Percentiles rank a stretch among this genome's conserved stretches.
Evolutionary conservation across 2,329 filamentous ascomycete species (phyloP).

Genomic region (Venturia asperata): DNA sequence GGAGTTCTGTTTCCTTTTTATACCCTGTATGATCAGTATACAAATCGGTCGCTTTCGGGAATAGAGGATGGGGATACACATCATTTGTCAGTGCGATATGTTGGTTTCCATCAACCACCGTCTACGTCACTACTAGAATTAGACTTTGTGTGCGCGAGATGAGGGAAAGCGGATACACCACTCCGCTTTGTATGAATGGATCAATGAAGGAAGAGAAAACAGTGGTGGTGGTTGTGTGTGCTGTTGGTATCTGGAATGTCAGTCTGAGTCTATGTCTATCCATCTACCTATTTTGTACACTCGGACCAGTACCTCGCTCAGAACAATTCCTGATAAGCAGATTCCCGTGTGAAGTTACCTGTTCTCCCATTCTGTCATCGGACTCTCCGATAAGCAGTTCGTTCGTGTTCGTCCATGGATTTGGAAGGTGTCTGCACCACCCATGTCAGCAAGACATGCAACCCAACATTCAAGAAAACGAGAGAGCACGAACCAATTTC

Average conservation of each 20-base stretch:
- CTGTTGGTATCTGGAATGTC: too few relatives aligned
- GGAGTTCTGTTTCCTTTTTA: background rate
- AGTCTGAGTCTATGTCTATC: too few relatives aligned
- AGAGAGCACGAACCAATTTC: constrained; percentile 7
- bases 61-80: too few relatives aligned
- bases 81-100: background rate
- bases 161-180: too few relatives aligned
- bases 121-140: too few relatives aligned
- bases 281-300: background rate
- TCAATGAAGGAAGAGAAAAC: too few relatives aligned
- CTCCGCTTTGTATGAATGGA: too few relatives aligned
- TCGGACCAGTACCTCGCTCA: background rate
- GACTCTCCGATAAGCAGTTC: background rate
- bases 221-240: too few relatives aligned
- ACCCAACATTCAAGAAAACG: background rate
- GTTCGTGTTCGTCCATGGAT: background rate
- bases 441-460: background rate
- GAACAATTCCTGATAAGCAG: too few relatives aligned
- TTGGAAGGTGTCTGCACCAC: background rate
- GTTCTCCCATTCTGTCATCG: background rate
- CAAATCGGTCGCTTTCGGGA: background rate
- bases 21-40: constrained; percentile 1
- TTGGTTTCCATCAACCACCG: background rate
- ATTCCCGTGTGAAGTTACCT: too few relatives aligned
- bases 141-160: too few relatives aligned